phyloP scores from a whole-genome alignment of 176 grass and related monocot genomes.

The Stipa capillata region DNA sequence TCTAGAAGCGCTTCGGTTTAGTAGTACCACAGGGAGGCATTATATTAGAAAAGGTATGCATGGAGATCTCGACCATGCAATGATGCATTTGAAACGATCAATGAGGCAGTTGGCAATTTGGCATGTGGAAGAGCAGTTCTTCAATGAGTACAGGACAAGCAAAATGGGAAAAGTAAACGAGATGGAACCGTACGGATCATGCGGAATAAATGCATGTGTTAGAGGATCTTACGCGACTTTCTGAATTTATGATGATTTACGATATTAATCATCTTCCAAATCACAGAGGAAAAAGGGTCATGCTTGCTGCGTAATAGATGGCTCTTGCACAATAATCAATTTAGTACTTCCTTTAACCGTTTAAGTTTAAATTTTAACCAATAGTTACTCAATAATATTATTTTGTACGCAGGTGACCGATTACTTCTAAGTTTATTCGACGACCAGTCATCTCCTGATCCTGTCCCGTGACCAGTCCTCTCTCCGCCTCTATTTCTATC shows the following conservation, averaged over 20 bases:
- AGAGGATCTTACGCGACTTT: background rate
- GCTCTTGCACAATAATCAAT: background rate
- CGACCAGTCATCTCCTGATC: too few species aligned
- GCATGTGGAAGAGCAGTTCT: background rate
- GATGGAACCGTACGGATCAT: background rate
- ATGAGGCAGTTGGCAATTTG: background rate
- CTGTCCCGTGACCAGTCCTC: too few species aligned
- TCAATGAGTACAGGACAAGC: background rate
- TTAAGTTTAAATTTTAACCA: too few species aligned
- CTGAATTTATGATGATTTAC: background rate
- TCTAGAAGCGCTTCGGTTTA: background rate
- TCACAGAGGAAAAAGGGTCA: background rate
- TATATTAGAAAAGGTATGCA: background rate
- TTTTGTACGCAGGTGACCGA: too few species aligned
- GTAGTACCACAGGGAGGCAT: background rate
- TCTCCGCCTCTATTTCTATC: too few species aligned
- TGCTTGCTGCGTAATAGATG: background rate
- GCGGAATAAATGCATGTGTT: background rate
- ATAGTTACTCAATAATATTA: too few species aligned
- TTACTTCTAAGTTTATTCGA: too few species aligned
- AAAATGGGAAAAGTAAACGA: background rate
- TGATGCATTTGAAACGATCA: background rate
- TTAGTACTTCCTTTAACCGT: too few species aligned
- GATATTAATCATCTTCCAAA: too few species aligned
- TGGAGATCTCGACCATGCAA: slow-evolving; percentile 25